phyloP scores from a whole-genome alignment of 768 basidiomycete genomes.

The Termitomyces sp. region DNA sequence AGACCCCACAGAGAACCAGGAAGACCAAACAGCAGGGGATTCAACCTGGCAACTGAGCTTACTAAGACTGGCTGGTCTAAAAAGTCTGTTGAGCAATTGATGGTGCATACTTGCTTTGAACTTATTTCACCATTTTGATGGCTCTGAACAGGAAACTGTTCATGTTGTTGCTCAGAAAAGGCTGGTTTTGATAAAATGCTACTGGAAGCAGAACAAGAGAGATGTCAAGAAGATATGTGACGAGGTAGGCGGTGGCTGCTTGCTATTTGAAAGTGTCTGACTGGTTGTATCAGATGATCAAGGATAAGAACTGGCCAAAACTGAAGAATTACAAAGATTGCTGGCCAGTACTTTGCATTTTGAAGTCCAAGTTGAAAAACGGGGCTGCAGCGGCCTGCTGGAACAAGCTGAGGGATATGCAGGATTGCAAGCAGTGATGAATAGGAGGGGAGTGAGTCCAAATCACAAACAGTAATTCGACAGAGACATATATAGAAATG shows the following conservation, averaged over 20 bases:
- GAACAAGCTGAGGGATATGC: not conserved
- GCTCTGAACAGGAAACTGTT: not conserved
- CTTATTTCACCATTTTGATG: not conserved
- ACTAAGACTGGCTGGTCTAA: slow-evolving; percentile 3
- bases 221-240: not conserved
- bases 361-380: slow-evolving; percentile 3
- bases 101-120: not conserved
- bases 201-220: not conserved
- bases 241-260: not conserved
- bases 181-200: slow-evolving; percentile 1
- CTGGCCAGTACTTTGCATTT: slow-evolving; percentile 2
- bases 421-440: not conserved
- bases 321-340: not conserved
- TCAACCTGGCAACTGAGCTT: not conserved
- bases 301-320: slow-evolving; percentile 3
- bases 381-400: not conserved
- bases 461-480: no score
- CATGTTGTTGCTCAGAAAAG: not conserved
- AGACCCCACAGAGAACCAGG: slow-evolving; percentile 7
- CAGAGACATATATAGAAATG: no score
- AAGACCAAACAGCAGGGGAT: slow-evolving; percentile 5
- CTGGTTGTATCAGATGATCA: slow-evolving; percentile 5
- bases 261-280: not conserved
- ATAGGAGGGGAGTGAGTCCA: no score
- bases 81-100: not conserved